Evolutionary conservation across 768 basidiomycete species (phyloP).

Genomic region (Pluteus cervinus): DNA sequence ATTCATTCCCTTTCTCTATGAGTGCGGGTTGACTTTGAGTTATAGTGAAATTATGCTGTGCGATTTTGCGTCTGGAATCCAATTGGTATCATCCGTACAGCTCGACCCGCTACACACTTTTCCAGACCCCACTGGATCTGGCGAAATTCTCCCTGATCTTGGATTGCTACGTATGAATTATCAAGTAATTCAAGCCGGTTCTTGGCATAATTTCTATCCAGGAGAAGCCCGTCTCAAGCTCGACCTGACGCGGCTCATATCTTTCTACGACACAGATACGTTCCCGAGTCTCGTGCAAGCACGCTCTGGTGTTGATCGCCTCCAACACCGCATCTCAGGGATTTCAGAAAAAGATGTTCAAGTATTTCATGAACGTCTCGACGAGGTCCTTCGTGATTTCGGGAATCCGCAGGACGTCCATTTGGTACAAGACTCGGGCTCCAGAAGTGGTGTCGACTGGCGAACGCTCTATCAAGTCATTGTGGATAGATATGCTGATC

Average conservation of each 20-base stretch:
- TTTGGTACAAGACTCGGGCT: conserved; percentile 4
- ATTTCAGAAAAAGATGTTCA: conserved; percentile 23
- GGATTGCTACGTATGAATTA: too few relatives aligned
- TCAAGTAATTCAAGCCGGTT: not conserved
- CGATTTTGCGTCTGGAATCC: conserved; percentile 34
- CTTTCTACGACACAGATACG: conserved; percentile 35
- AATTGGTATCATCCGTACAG: conserved; percentile 31
- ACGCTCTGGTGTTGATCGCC: conserved; percentile 23
- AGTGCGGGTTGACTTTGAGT: not conserved
- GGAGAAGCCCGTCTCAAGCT: conserved; percentile 38
- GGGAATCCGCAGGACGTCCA: too few relatives aligned
- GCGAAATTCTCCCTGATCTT: not conserved
- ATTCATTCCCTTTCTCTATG: too few relatives aligned
- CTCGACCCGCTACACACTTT: too few relatives aligned
- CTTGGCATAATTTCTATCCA: conserved; percentile 24
- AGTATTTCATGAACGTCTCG: conserved; percentile 18
- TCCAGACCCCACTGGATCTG: conserved; percentile 2
- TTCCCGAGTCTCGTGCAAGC: conserved; percentile 28
- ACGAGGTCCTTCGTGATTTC: conserved; percentile 16
- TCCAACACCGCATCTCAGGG: conserved; percentile 27
- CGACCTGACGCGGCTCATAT: conserved; percentile 33
- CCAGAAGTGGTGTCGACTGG: conserved; percentile 37
- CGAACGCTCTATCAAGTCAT: conserved; percentile 27
- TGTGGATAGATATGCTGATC: conserved; percentile 32
- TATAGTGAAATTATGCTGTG: conserved; percentile 43